Evolutionary conservation across 768 basidiomycete genomes (phyloP).

Genomic region (Rhodocollybia butyracea): DNA sequence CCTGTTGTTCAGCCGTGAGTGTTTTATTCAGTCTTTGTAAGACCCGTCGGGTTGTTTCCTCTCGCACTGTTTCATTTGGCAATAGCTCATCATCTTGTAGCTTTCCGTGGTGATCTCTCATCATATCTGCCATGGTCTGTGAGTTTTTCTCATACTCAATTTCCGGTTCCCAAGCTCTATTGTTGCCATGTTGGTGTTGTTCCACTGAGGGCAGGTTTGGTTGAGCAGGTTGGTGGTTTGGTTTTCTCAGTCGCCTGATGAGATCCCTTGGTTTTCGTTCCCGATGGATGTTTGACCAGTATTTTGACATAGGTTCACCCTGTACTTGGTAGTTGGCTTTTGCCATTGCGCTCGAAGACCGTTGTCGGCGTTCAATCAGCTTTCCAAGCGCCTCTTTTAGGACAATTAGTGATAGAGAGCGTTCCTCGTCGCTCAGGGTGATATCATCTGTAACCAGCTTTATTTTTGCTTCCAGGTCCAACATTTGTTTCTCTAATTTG

Average conservation of each 20-base stretch:
- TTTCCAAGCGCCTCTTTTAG: slow-evolving; percentile 1
- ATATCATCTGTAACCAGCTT: background rate
- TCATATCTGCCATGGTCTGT: background rate
- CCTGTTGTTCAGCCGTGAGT: background rate
- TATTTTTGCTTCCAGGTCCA: background rate
- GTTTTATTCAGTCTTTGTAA: background rate
- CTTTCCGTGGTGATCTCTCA: background rate
- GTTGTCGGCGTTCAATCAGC: background rate
- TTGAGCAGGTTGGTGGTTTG: no score
- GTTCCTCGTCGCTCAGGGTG: background rate
- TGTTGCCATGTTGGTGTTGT: accelerated
- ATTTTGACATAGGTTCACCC: slow-evolving; percentile 16
- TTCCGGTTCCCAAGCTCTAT: no score
- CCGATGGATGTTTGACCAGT: slow-evolving; percentile 16
- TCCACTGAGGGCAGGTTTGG: no score
- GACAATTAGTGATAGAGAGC: background rate
- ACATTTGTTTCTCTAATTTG: background rate
- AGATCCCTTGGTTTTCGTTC: slow-evolving; percentile 12
- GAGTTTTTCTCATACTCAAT: background rate
- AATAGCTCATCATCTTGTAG: background rate
- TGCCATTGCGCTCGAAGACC: background rate
- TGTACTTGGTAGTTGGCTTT: slow-evolving; percentile 9
- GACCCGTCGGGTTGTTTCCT: background rate
- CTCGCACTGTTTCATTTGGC: background rate
- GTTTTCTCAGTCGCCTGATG: slow-evolving; percentile 10